Evolutionary conservation across 1,284 basidiomycete genomes (phyloP), one percentile per base, ranked within the genome.

Genomic region (Sparassis latifolia): DNA sequence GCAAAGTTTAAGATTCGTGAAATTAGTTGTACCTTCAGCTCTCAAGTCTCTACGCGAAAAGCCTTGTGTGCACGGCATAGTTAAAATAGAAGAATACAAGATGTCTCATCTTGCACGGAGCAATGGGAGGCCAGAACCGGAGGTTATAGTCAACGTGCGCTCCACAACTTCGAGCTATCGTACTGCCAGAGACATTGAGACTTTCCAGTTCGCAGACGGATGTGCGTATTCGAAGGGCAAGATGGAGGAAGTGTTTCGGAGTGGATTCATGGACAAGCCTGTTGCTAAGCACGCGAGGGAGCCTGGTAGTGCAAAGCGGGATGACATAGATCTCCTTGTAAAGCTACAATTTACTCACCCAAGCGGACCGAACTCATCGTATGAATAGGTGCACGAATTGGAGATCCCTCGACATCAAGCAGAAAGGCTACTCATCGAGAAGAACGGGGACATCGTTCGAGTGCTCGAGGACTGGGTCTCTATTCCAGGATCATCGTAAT

Each of bases 111-210:
- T 54, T 30, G 44, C 54, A 10, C 49, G 65, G 35, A 63, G 58
- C 47, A 66, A 84, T 60, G 82, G 81, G 35, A 71, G 80, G 46
- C 76, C 75, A 57, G 80, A 84, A 57, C 74, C 82, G 45, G 83
- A 86, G 57, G 82, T 86, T 45, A 85, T 86, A 53, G 72, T 80
- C 50, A 82, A 80, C 60, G 82, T 85, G 66, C 47, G 79, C 68
- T 33, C 38, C 41, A 42, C n/a, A 42, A 12, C n/a, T 33, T 33
- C 9, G 47, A 7, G 20, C 20, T 20, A 20, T 35, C 48, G 6
- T 32, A 10, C 28, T 35, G 45, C 41, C 6, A 10, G 38, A 28
- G 5, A 12, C 32, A 31, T 20, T 48, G 27, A 20, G 47, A 20
- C 30, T 12, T 38, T 10, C 48, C 28, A 86, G 83, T 86, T 79